phyloP scores from a whole-genome alignment of 306 rosid species.

The Acacia melanoxylon region DNA sequence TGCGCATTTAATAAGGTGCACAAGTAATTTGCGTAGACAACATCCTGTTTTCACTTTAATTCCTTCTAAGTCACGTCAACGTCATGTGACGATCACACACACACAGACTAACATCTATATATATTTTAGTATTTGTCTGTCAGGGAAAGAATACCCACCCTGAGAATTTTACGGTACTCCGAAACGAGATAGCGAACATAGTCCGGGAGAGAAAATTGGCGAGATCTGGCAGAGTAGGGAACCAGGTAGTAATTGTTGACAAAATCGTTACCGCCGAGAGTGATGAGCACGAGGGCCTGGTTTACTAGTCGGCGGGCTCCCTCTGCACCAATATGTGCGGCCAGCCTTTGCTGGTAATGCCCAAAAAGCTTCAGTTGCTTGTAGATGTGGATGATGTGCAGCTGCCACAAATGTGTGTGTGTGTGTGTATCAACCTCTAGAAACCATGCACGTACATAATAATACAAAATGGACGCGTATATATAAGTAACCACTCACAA shows the following conservation, averaged over 20 bases:
- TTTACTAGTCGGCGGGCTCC: slow-evolving; percentile 49
- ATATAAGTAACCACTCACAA: slow-evolving; percentile 44
- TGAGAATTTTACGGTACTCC: slow-evolving; percentile 59
- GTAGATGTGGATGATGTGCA: slow-evolving; percentile 65
- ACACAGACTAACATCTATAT: no score
- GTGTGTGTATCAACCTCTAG: neutral
- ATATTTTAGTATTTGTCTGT: neutral
- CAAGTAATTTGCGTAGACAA: neutral
- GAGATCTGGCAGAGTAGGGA: slow-evolving; percentile 84
- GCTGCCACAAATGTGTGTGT: slow-evolving; percentile 33
- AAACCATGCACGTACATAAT: neutral
- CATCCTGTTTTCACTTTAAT: neutral
- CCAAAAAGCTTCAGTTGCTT: slow-evolving; percentile 62
- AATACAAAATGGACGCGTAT: neutral
- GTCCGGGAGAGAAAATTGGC: slow-evolving; percentile 79
- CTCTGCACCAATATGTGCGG: slow-evolving; percentile 53
- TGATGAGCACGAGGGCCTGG: slow-evolving; percentile 61
- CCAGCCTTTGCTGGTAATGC: slow-evolving; percentile 60
- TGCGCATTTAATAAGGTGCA: neutral
- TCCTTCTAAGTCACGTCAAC: neutral
- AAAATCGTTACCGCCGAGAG: slow-evolving; percentile 88
- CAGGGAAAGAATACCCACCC: slow-evolving; percentile 28
- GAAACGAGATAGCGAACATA: slow-evolving; percentile 67
- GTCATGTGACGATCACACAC: neutral
- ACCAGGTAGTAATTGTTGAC: slow-evolving; percentile 85